Evolutionary conservation across 495 filamentous ascomycete genomes (phyloP).

Genomic region (Lasiosphaeris hirsuta): DNA sequence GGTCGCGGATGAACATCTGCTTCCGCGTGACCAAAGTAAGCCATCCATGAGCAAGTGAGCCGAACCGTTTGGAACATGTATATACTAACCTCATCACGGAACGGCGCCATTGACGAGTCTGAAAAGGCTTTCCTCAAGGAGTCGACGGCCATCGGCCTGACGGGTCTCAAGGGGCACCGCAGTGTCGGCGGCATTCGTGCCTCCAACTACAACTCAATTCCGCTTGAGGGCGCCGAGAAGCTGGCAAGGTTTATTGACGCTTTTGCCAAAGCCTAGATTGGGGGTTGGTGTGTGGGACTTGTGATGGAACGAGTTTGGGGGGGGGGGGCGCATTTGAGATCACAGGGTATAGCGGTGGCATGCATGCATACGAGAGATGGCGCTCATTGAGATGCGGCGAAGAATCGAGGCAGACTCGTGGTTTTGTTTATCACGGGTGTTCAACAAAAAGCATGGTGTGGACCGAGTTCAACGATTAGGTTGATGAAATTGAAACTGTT

Average conservation of each 20-base stretch:
- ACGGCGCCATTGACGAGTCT: slow-evolving; percentile 53
- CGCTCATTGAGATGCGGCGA: too few species aligned
- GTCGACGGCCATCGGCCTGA: slow-evolving; percentile 58
- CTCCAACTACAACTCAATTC: slow-evolving; percentile 64
- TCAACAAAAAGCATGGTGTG: too few species aligned
- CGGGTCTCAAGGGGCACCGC: slow-evolving; percentile 77
- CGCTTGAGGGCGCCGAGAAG: slow-evolving; percentile 55
- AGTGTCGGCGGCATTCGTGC: slow-evolving; percentile 70
- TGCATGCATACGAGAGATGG: too few species aligned
- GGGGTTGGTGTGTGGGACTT: too few species aligned
- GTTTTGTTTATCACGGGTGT: too few species aligned
- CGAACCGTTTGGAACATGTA: background rate
- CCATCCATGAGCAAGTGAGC: too few species aligned
- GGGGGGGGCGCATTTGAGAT: too few species aligned
- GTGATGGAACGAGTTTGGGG: too few species aligned
- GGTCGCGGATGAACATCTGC: slow-evolving; percentile 91
- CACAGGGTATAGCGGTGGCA: too few species aligned
- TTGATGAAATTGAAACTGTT: too few species aligned
- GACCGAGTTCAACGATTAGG: too few species aligned
- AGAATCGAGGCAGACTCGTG: too few species aligned
- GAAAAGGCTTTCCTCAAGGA: slow-evolving; percentile 78
- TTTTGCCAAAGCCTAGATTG: slow-evolving; percentile 52
- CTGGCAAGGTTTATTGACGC: slow-evolving; percentile 55
- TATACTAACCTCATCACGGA: slow-evolving; percentile 23
- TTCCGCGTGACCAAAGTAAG: slow-evolving; percentile 63